Base-by-base conservation (phyloP, 1,284 basidiomycete species). In the Violaceomyces palustris region DNA sequence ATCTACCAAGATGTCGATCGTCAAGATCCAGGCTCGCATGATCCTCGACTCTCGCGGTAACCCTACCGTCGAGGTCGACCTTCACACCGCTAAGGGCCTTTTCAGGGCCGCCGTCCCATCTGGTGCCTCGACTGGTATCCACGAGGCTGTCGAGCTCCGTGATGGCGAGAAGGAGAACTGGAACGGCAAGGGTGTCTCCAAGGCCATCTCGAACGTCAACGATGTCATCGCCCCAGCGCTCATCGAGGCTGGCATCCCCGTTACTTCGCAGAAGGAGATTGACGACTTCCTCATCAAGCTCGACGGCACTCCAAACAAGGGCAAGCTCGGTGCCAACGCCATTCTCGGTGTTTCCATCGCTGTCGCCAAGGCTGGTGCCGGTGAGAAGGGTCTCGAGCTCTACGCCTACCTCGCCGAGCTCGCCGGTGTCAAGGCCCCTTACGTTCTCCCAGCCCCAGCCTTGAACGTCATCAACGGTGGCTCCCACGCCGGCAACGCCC, bases 401-500 rank as follows among this genome's bases (percentile, higher is more conserved):
- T 98, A 98, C 82, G 83, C 88, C 75, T 90, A 97, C 81, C 83
- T 98, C 67, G 93, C 92, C 42, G 84, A 88, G 61, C 85, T 99
- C 65, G 88, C 93, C 51, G 91, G 92, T 67, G 82, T 94, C 77
- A 88, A 89, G 77, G 81, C 87, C 49, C 93, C 93, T 35, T 97
- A 86, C 78, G 42, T 67, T 17, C 64, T 69, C 26, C 93, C 93
- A 43, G 61, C 66, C 28, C 66, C 80, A 77, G 74, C 94, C 91
- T 42, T 84, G 88, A 99, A 99, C 78, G 94, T 99, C 73, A 98
- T 99, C 82, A 99, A 99, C 79, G 94, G 94, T 78, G 94, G 94
- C 62, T 96, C 91, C 61, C 94, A 99, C 77, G 94, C 94, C 49
- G 94, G 94, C 49, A 99, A 99, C 83, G 90, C 92, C 76, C 87